A percentile compares a stretch with the other conserved stretches of the same genome.
Evolutionary conservation across 805 yeast genomes (phyloP).

Genomic region (Maudiozyma pseudohumilis): DNA sequence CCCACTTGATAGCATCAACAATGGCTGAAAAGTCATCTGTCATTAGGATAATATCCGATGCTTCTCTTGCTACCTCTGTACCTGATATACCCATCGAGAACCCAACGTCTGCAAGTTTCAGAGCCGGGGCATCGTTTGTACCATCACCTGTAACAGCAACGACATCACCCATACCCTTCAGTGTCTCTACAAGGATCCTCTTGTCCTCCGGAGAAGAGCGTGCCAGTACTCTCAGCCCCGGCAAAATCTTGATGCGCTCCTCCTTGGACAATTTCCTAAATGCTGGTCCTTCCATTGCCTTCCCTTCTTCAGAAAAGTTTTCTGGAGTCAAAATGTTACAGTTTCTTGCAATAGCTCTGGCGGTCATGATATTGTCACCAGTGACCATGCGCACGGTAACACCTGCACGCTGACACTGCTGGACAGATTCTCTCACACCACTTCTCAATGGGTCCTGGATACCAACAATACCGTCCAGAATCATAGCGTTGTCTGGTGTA

Average conservation of each 20-base stretch:
- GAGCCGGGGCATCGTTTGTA: constrained; percentile 97
- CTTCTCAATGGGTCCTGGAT: constrained; percentile 89
- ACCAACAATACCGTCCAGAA: constrained; percentile 72
- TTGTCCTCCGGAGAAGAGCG: constrained; percentile 96
- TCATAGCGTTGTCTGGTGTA: constrained; percentile 34
- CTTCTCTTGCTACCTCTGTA: constrained; percentile 97
- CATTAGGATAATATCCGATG: constrained; percentile 85
- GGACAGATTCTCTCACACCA: constrained; percentile 85
- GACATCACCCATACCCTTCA: constrained; percentile 75
- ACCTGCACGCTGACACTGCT: constrained; percentile 80
- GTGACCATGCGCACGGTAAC: constrained; percentile 96
- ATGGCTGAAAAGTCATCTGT: constrained; percentile 91
- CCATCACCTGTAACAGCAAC: constrained; percentile 99
- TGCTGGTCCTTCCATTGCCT: constrained; percentile 87
- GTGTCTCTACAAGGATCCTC: constrained; percentile 69
- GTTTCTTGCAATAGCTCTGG: constrained; percentile 77
- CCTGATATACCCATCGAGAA: constrained; percentile 98
- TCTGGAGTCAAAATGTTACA: constrained; percentile 61
- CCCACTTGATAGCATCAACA: constrained; percentile 97
- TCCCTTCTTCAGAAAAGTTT: constrained; percentile 40
- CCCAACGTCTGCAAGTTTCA: constrained; percentile 94
- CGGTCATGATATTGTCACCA: constrained; percentile 89
- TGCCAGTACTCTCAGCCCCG: constrained; percentile 74
- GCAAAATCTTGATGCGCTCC: constrained; percentile 54
- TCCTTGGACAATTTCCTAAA: constrained; percentile 57